A percentile compares a stretch with the other conserved stretches of the same genome.
Evolutionary conservation across 2,329 filamentous ascomycete species (phyloP).

Genomic region (Neofusicoccum parvum): DNA sequence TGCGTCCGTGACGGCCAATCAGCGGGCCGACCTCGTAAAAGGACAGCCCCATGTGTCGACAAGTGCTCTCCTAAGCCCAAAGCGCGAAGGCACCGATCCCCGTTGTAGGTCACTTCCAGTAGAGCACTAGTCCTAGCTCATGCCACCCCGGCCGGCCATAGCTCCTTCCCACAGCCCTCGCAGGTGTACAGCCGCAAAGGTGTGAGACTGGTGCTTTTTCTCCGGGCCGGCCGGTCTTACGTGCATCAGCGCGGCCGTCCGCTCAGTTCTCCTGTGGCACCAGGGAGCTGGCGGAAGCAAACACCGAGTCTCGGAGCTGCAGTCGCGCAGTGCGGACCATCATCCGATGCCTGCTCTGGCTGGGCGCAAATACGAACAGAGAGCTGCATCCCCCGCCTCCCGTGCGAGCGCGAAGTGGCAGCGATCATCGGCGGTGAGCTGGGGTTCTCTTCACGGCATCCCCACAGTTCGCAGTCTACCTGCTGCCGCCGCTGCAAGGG

Average conservation of each 20-base stretch:
- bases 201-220: constrained; percentile 3
- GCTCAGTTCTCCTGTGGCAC: not conserved
- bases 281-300: not conserved
- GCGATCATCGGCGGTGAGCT: constrained; percentile 17
- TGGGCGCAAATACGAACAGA: constrained; percentile 4
- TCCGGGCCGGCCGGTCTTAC: not conserved
- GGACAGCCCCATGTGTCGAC: not conserved
- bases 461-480: constrained; percentile 8
- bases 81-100: not conserved
- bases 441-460: constrained; percentile 7
- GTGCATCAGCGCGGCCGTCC: not conserved
- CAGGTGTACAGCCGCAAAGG: not conserved
- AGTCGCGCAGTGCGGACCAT: constrained; percentile 3
- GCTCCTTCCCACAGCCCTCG: not conserved
- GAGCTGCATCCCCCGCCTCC: constrained; percentile 10
- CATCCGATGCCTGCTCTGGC: constrained; percentile 3
- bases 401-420: not conserved
- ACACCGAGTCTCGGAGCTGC: not conserved
- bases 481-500: constrained; percentile 4
- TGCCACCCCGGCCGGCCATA: not conserved
- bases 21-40: constrained; percentile 8
- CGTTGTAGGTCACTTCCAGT: constrained; percentile 2
- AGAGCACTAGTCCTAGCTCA: not conserved
- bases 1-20: not conserved
- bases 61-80: constrained; percentile 1